Base-by-base conservation (phyloP, 2,329 filamentous ascomycete species). In the Purpureocillium takamizusanense region DNA sequence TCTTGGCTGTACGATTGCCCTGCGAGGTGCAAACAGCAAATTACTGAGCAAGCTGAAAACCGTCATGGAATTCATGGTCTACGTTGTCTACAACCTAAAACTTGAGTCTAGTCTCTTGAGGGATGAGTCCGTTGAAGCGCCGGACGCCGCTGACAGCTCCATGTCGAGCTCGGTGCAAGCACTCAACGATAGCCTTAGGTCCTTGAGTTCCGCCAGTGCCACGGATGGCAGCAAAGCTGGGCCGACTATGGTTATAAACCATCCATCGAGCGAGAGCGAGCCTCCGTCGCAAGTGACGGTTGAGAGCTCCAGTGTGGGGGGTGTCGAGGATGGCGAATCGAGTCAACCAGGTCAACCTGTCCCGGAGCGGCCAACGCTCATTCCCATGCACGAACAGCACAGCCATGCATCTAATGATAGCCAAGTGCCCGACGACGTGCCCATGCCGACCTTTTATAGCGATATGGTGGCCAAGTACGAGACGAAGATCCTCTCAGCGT, bases 11-110 rank as follows among this genome's bases (percentile, higher is more conserved):
- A 98, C 92, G 1, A 95, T 98, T 49, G 86, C 88, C 11, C 68
- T 98, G 16, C 81, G 92, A 33, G 92, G 92, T 1, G 86, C 83
- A 4, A 79, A 83, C 42, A 81, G 79, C 23, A 66, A 76, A 35
- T 70, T 79, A 1, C 70, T 98, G 14, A 69, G 78, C 2, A 85
- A 81, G 50, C 79, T 98, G 59, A 98, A 98, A 62, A 77, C 80
- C 37, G 92, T 98, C 48, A 92, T 90, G 10, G 92, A 98, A 56
- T 97, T 98, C 55, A 95, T 98, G 90, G 84, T 94, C 29, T 98
- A 97, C 50, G 94, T 98, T 15, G 89, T 97, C 11, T 98, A 98
- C 62, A 98, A 95, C 51, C 70, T 98, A 38, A 95, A 94, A 55
- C 72, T 98, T 12, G 92, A 98, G 62, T 95, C 92, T 2, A 95